Percentiles rank a stretch among this genome's conserved stretches.
Evolutionary conservation across 768 basidiomycete genomes (phyloP).

Genomic region (Roridomyces roridus): DNA sequence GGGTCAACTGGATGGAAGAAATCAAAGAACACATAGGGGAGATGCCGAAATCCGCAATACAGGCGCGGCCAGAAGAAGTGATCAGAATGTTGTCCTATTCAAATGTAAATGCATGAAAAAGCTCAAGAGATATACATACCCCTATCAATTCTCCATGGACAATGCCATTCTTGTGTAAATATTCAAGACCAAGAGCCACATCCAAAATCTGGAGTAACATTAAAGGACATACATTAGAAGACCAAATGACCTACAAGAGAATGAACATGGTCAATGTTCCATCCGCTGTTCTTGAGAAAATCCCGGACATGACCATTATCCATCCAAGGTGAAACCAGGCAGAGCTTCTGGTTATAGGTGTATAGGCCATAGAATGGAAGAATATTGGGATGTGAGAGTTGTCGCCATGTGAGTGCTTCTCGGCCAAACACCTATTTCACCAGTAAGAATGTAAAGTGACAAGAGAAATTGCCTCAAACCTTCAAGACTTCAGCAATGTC

Average conservation of each 20-base stretch:
- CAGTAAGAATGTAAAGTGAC: background rate
- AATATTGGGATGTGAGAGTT: conserved; percentile 29
- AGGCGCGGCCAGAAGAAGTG: no score
- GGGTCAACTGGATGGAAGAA: no score
- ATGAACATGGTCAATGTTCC: background rate
- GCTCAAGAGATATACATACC: no score
- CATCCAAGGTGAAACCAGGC: conserved; percentile 39
- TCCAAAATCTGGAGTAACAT: conserved; percentile 8
- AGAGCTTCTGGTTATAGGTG: conserved; percentile 19
- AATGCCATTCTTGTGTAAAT: conserved; percentile 19
- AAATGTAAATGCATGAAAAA: no score
- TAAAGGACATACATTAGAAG: background rate
- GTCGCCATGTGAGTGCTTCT: conserved; percentile 29
- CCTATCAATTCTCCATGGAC: conserved; percentile 28
- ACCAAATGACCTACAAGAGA: conserved; percentile 2
- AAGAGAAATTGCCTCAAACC: no score
- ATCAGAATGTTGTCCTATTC: no score
- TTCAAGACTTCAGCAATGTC: no score
- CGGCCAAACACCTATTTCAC: conserved; percentile 12
- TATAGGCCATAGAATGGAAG: conserved; percentile 30
- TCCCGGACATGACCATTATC: conserved; percentile 27
- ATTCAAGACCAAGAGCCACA: conserved; percentile 7
- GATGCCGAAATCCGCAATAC: no score
- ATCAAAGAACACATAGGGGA: no score
- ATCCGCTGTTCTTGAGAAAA: conserved; percentile 2